Conservation (phyloP, 2,329 filamentous ascomycete genomes). For the Neofusicoccum umdonicola region DNA sequence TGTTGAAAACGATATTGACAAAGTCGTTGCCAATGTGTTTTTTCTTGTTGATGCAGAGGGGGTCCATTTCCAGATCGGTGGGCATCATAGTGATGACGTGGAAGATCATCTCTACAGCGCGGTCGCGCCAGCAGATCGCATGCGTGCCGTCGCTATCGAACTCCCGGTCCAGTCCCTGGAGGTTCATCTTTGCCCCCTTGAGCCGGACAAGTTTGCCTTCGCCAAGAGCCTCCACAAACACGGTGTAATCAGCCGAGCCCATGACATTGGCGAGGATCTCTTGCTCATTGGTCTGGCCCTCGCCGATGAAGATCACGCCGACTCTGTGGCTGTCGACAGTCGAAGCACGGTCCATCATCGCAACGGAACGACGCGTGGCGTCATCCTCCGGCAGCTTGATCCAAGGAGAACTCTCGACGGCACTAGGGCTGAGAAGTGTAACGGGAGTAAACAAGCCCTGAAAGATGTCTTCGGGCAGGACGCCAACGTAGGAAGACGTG, state of each 20-base stretch:
- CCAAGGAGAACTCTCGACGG: constrained; percentile 51
- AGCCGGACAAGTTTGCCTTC: constrained; percentile 68
- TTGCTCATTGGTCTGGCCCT: constrained; percentile 76
- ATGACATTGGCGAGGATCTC: constrained; percentile 85
- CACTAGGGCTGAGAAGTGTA: constrained; percentile 23
- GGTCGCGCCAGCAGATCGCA: constrained; percentile 91
- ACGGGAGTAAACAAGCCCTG: constrained; percentile 65
- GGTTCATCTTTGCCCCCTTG: constrained; percentile 83
- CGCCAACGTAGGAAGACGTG: constrained; percentile 54
- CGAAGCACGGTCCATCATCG: constrained; percentile 79
- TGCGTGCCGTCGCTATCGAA: constrained; percentile 80
- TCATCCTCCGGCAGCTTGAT: constrained; percentile 74
- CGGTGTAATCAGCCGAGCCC: constrained; percentile 83
- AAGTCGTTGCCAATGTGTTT: constrained; percentile 95
- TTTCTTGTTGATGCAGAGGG: constrained; percentile 78
- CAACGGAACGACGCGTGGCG: constrained; percentile 69
- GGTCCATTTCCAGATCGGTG: constrained; percentile 73
- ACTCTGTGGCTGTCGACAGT: constrained; percentile 95
- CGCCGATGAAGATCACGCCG: constrained; percentile 88
- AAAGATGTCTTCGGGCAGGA: constrained; percentile 72
- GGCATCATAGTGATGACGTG: constrained; percentile 98
- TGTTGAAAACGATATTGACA: constrained; percentile 97
- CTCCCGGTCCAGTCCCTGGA: constrained; percentile 80
- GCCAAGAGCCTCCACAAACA: constrained; percentile 79
- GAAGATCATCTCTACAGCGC: constrained; percentile 92